Conservation (phyloP, 2,329 filamentous ascomycete species). For the Penicillium psychrosexuale region DNA sequence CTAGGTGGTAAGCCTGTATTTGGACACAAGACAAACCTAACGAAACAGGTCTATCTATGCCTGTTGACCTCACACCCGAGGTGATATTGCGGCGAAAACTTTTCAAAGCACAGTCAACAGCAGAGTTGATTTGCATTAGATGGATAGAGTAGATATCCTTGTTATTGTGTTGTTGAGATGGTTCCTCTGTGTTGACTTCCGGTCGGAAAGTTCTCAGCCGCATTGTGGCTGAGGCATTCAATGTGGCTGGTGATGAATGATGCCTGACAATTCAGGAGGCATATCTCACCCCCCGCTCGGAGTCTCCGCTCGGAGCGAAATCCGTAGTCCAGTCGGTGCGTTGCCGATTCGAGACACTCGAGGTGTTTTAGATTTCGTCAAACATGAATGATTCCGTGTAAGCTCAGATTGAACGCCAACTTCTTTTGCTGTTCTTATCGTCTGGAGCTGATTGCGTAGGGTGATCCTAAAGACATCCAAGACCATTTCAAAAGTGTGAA, state of each 20-base stretch:
- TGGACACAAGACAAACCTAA: background rate
- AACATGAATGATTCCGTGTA: background rate
- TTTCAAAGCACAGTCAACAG: constrained; percentile 13
- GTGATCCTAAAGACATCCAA: background rate
- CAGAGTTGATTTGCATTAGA: constrained; percentile 20
- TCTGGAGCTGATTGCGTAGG: background rate
- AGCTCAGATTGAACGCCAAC: background rate
- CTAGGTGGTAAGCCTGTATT: background rate
- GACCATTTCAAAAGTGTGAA: background rate
- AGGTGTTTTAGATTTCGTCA: background rate
- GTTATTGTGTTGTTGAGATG: background rate
- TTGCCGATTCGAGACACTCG: constrained; percentile 4
- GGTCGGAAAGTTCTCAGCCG: constrained; percentile 14
- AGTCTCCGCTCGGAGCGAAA: constrained; percentile 14
- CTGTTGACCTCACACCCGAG: constrained; percentile 5
- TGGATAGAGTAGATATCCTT: background rate
- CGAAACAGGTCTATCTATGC: constrained; percentile 1
- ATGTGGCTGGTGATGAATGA: background rate
- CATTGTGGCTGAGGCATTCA: constrained; percentile 9
- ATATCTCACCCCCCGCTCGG: background rate
- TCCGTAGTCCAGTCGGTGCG: constrained; percentile 14
- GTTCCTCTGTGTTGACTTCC: constrained; percentile 18
- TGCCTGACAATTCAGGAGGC: background rate
- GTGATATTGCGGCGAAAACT: constrained; percentile 12
- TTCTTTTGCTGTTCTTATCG: background rate